Evolutionary conservation across 306 rosid genomes (phyloP).

Genomic region (Vachellia pachyceras): DNA sequence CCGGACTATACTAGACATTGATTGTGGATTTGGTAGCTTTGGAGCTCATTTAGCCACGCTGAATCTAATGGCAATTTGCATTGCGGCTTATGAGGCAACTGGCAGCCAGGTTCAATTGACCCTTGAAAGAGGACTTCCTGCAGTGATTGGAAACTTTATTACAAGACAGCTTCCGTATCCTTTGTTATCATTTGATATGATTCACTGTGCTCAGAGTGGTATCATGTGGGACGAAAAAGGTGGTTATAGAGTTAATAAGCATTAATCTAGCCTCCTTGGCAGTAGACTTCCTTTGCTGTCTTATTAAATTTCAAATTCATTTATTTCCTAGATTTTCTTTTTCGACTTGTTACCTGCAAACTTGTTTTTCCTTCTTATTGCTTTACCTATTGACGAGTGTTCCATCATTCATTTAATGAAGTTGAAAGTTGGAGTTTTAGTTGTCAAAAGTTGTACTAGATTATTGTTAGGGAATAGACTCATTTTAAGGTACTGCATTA

Average conservation of each 20-base stretch:
- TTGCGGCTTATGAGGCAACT: slow-evolving; percentile 93
- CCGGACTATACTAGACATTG: slow-evolving; percentile 77
- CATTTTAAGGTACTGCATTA: slow-evolving; percentile 4
- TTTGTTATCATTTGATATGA: slow-evolving; percentile 88
- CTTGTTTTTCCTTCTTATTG: slow-evolving; percentile 37
- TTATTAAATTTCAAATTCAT: not conserved
- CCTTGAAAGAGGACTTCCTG: slow-evolving; percentile 99
- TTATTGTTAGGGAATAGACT: slow-evolving; percentile 28
- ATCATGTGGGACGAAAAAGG: slow-evolving; percentile 87
- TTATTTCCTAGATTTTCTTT: slow-evolving; percentile 19
- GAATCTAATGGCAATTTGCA: slow-evolving; percentile 84
- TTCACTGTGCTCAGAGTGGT: slow-evolving; percentile 97
- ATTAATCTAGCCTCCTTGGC: slow-evolving; percentile 4
- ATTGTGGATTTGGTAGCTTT: slow-evolving; percentile 98
- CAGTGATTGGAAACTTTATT: slow-evolving; percentile 84
- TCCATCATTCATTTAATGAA: slow-evolving; percentile 15
- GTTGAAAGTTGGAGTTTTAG: slow-evolving; percentile 9
- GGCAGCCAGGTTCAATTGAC: slow-evolving; percentile 99
- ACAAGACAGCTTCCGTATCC: slow-evolving; percentile 92
- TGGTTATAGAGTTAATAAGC: slow-evolving; percentile 37
- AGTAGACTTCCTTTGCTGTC: slow-evolving; percentile 7
- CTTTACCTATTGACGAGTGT: slow-evolving; percentile 56
- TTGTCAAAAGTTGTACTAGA: slow-evolving; percentile 27
- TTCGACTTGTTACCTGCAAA: not conserved
- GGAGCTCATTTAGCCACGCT: slow-evolving; percentile 91